Base-by-base conservation (phyloP, 352 stramenopile genomes). In the Phytophthora sp. region DNA sequence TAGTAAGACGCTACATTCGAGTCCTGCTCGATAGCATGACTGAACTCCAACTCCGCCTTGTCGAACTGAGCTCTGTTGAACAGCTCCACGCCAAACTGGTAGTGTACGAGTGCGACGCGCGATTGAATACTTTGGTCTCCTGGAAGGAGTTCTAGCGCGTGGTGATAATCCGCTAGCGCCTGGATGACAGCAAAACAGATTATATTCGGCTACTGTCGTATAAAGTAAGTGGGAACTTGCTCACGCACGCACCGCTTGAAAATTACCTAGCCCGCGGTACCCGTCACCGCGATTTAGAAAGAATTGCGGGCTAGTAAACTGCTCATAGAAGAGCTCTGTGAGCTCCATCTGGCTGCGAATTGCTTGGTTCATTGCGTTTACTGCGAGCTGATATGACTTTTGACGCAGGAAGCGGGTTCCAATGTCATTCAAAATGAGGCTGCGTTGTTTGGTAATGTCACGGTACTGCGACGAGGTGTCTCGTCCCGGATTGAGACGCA, bases 291-390 rank as follows among this genome's bases (percentile, higher is more conserved):
- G 77, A 63, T 86, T 84, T 20, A 91, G 69, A 49, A 85, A 89
- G 57, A 78, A 84, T 52, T 85, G 77, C 2, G 86, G 73, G 50
- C 86, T 83, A 20, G 69, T 47, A 15, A 76, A 72, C 12, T 74
- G 52, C 20, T 87, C 83, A 8, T 69, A 64, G 31, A 84, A 86
- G n/a, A 72, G 73, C 24, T 82, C 63, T 2, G 65, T 36, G 3
- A 92, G 60, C 44, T 89, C 75, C 18, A 69, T 58, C 24, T 93
- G 79, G 9, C 79, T 68, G 21, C 76, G 78, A 27, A 94, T 91
- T 20, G 84, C 82, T 57, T 92, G 79, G 57, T 94, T 94, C 73
- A 93, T 89, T 27, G 83, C 80, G 36, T 92, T 94, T 27, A 93
- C 74, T 35, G 83, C 83, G 7, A 91, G 69, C 11, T 96, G 81